phyloP scores from a whole-genome alignment of 108 stramenopile species.

The Chaetoceros muelleri region DNA sequence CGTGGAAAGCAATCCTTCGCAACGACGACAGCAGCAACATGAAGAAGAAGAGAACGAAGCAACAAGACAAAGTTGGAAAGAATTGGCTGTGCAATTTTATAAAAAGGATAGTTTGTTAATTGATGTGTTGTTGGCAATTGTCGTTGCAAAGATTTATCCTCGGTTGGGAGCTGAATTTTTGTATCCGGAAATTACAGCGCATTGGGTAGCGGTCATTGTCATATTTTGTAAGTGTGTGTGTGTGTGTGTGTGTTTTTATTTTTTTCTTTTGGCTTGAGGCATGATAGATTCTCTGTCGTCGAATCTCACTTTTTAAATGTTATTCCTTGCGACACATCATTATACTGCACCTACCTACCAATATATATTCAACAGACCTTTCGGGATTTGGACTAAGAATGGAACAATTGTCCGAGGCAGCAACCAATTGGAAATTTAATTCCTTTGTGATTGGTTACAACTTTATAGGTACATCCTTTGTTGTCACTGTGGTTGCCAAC shows the following conservation, averaged over 20 bases:
- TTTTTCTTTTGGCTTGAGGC: too few relatives aligned
- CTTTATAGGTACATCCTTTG: conserved; percentile 47
- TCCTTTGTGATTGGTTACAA: conserved; percentile 56
- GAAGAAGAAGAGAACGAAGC: too few relatives aligned
- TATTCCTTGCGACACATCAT: too few relatives aligned
- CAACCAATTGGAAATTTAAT: conserved; percentile 58
- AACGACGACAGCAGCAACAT: too few relatives aligned
- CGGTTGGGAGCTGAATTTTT: conserved; percentile 67
- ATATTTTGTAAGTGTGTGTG: too few relatives aligned
- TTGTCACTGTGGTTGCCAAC: conserved; percentile 46
- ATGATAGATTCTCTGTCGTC: too few relatives aligned
- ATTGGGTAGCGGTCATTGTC: conserved; percentile 66
- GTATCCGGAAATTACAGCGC: conserved; percentile 58
- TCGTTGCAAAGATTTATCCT: conserved; percentile 69
- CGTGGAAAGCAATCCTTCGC: too few relatives aligned
- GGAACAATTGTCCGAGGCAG: conserved; percentile 66
- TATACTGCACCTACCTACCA: not conserved
- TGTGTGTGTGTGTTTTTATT: too few relatives aligned
- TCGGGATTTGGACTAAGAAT: conserved; percentile 71
- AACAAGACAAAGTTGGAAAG: too few relatives aligned
- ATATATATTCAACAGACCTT: conserved; percentile 11
- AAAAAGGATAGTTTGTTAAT: conserved; percentile 44
- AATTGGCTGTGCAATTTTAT: too few relatives aligned
- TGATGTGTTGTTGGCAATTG: conserved; percentile 40
- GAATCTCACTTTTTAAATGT: too few relatives aligned